Evolutionary conservation across 805 yeast genomes (phyloP).

Genomic region (Spathaspora arborariae): DNA sequence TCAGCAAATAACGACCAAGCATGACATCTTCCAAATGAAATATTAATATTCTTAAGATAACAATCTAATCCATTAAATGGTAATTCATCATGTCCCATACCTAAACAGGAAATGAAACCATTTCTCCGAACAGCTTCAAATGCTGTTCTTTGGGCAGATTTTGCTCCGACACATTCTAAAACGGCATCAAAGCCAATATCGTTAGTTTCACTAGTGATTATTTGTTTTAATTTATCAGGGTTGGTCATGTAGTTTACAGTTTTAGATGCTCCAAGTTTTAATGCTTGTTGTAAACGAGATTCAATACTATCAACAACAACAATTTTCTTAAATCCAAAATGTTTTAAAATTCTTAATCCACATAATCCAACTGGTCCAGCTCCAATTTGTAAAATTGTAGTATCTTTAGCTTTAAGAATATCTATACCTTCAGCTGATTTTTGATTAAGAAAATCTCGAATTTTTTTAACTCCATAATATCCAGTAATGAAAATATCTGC

Average conservation of each 20-base stretch:
- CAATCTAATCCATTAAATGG: constrained; percentile 58
- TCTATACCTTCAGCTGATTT: constrained; percentile 19
- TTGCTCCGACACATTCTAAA: constrained; percentile 57
- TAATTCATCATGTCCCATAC: constrained; percentile 55
- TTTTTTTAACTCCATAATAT: constrained; percentile 53
- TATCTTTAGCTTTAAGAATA: constrained; percentile 12
- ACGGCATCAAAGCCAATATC: constrained; percentile 58
- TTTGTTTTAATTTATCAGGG: constrained; percentile 17
- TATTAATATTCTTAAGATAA: constrained; percentile 51
- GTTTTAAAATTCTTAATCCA: constrained; percentile 42
- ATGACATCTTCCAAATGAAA: constrained; percentile 64
- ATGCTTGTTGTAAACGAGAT: constrained; percentile 43
- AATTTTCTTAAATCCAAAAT: constrained; percentile 41
- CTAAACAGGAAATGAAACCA: constrained; percentile 55
- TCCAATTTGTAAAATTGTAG: constrained; percentile 50
- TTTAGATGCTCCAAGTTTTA: constrained; percentile 47
- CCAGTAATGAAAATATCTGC: constrained; percentile 67
- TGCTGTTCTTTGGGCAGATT: constrained; percentile 47
- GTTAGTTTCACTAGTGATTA: constrained; percentile 33
- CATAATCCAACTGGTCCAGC: constrained; percentile 62
- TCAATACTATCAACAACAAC: constrained; percentile 50
- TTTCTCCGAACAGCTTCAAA: constrained; percentile 54
- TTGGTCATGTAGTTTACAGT: constrained; percentile 42
- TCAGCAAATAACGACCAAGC: constrained; percentile 54
- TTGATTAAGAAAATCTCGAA: constrained; percentile 36